Evolutionary conservation across 352 stramenopile species (phyloP), one percentile per base, ranked within the genome.

Genomic region (Globisporangium iwayamae): DNA sequence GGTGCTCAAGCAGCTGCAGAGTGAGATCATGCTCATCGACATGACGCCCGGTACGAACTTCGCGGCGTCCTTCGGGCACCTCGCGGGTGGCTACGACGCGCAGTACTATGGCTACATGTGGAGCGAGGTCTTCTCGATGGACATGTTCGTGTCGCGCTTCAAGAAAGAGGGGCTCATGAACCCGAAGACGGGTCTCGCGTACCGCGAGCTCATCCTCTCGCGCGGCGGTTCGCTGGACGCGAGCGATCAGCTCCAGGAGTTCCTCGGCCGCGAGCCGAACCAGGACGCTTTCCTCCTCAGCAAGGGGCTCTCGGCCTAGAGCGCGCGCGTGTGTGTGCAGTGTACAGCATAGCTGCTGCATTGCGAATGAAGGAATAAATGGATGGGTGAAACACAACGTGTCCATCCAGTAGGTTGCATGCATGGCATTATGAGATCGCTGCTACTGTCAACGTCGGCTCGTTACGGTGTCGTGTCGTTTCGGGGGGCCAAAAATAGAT

Each of bases 51-150:
- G 78, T 28, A 93, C 83, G 52, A 94, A 94, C 71, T 94, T 96
- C 65, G 77, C 90, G 2, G 84, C 73, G 10, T 92, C 83, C 14
- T 96, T 97, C 62, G 82, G 82, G 14, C 89, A 97, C 74, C 69
- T 97, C 63, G 84, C 75, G 11, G 80, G 82, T 32, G 82, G 80
- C 63, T 93, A 91, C 64, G 81, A 93, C 51, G 81, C 84, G 3
- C 78, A 91, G 74, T 92, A 91, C 69, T 94, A 91, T 57, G 89
- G 87, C 57, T 97, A 97, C 79, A 83, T 97, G 78, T 97, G 89
- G 87, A 94, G 86, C 59, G 86, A 96, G 62, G 87, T 96, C 13
- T 87, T 94, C 48, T 94, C 85, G 63, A 89, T 91, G 67, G 89
- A 96, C 66, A 96, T 97, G 89, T 97, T 97, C 70, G 73, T 84